Conservation (phyloP, 805 yeast species). For the Kodamaea restingae region DNA sequence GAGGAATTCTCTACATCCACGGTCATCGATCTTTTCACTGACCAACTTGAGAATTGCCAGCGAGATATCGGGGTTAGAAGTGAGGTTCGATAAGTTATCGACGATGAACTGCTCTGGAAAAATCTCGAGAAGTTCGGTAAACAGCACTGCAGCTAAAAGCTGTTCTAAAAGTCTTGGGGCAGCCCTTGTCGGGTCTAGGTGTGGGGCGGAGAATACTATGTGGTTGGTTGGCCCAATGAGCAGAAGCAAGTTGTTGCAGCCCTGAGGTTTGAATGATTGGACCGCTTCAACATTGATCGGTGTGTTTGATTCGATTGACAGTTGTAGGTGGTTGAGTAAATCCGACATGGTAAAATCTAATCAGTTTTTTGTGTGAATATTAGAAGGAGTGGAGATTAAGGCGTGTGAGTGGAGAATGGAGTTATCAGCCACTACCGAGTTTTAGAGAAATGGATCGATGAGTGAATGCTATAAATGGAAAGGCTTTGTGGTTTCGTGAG, state of each 20-base stretch:
- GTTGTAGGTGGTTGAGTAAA: neutral
- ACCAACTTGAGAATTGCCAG: neutral
- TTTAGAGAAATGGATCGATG: too few species aligned
- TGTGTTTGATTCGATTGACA: neutral
- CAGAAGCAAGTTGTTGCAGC: neutral
- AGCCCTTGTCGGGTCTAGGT: neutral
- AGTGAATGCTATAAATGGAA: too few species aligned
- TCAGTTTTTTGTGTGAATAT: too few species aligned
- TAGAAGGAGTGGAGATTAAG: too few species aligned
- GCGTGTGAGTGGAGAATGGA: too few species aligned
- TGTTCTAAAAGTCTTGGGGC: neutral
- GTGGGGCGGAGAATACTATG: constrained; percentile 1
- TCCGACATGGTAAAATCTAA: too few species aligned
- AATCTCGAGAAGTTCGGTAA: neutral
- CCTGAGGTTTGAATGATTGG: neutral
- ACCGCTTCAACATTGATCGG: neutral
- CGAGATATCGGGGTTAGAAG: neutral
- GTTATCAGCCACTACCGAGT: too few species aligned
- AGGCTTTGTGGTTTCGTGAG: too few species aligned
- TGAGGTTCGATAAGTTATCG: neutral
- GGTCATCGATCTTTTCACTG: neutral
- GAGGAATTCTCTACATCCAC: neutral
- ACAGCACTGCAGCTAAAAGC: constrained; percentile 1
- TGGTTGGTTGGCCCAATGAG: neutral
- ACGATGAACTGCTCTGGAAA: neutral